Evolutionary conservation across 2,329 filamentous ascomycete species (phyloP).

Genomic region (Paraphoma sp.): DNA sequence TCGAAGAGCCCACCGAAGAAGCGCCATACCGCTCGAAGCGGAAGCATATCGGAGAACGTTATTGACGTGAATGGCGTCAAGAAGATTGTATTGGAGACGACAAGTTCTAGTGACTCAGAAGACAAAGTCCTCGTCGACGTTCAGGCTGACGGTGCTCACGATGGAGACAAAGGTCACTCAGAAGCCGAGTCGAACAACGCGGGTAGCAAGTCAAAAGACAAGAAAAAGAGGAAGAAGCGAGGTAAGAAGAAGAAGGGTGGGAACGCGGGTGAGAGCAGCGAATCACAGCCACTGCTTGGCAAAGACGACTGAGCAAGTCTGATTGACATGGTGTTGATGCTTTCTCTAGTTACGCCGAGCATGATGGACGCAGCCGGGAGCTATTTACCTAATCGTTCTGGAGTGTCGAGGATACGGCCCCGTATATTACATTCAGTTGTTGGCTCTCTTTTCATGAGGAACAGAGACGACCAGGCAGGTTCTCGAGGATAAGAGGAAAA

Average conservation of each 20-base stretch:
- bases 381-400: neutral
- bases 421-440: neutral
- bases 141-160: slow-evolving; percentile 26
- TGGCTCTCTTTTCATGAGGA: neutral
- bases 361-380: neutral
- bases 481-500: neutral
- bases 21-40: slow-evolving; percentile 67
- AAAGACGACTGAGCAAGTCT: neutral
- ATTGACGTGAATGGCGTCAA: slow-evolving; percentile 75
- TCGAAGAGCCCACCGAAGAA: slow-evolving; percentile 36
- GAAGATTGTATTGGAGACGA: slow-evolving; percentile 78
- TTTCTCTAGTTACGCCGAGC: neutral
- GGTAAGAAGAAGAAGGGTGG: slow-evolving; percentile 48
- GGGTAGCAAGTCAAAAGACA: slow-evolving; percentile 29
- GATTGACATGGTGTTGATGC: neutral
- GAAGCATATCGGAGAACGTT: slow-evolving; percentile 81
- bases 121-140: slow-evolving; percentile 21
- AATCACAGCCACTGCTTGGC: slow-evolving; percentile 43
- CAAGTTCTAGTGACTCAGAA: slow-evolving; percentile 59
- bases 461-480: neutral
- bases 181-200: slow-evolving; percentile 29
- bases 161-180: slow-evolving; percentile 21
- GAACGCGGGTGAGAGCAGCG: slow-evolving; percentile 30
- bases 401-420: neutral
- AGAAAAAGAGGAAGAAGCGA: slow-evolving; percentile 47